Conservation (phyloP, 306 rosid genomes). For the Morella rubra region DNA sequence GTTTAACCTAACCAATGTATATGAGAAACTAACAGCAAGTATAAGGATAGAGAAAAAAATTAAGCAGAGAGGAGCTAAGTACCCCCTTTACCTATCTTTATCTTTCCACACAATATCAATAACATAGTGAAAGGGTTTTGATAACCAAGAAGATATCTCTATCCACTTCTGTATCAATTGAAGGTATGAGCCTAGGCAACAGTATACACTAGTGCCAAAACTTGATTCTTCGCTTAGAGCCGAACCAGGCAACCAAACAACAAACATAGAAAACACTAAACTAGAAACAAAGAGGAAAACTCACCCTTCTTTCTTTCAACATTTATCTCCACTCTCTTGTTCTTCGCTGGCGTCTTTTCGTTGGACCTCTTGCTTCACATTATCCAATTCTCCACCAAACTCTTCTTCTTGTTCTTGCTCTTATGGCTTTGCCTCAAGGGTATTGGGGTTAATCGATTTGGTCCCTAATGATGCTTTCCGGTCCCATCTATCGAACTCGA, state of each 20-base stretch:
- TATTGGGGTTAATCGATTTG: constrained; percentile 34
- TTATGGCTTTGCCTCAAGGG: constrained; percentile 9
- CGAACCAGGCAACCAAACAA: constrained; percentile 20
- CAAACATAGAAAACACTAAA: not conserved
- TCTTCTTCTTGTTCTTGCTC: constrained; percentile 9
- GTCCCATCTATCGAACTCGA: constrained; percentile 37
- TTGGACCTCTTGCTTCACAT: constrained; percentile 1
- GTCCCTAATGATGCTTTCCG: constrained; percentile 33
- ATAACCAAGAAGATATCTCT: too few relatives aligned
- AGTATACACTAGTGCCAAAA: not conserved
- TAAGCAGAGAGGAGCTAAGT: not conserved
- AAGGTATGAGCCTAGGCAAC: too few relatives aligned
- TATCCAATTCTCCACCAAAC: constrained; percentile 21
- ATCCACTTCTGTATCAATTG: too few relatives aligned
- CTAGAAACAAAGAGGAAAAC: not conserved
- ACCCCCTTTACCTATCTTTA: not conserved
- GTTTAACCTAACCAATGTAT: not conserved
- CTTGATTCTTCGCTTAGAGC: not conserved
- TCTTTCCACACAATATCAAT: not conserved
- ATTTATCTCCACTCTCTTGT: constrained; percentile 1
- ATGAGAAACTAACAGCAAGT: not conserved
- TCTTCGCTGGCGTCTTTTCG: not conserved
- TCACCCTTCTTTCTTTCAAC: constrained; percentile 18
- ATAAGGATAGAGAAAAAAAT: not conserved
- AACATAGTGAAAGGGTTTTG: too few relatives aligned